phyloP scores from a whole-genome alignment of 2,329 filamentous ascomycete species.

The Mollisiaceae sp. region DNA sequence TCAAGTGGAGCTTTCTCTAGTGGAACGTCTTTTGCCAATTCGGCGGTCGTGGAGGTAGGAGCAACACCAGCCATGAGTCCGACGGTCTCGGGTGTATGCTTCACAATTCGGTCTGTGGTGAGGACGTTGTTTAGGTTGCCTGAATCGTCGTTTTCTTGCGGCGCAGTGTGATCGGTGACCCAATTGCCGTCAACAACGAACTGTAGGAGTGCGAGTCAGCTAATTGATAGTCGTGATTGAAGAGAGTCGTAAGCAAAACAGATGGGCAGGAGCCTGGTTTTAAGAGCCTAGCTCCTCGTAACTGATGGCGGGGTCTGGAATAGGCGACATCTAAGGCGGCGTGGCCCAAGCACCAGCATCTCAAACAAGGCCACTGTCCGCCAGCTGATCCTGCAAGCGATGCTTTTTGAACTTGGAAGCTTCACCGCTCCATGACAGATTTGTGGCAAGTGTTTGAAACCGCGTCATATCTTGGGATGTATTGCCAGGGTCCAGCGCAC shows the following conservation, averaged over 20 bases:
- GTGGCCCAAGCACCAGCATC: constrained; percentile 32
- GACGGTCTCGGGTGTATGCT: constrained; percentile 50
- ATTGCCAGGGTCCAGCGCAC: constrained; percentile 18
- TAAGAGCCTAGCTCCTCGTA: constrained; percentile 21
- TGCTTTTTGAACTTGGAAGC: constrained; percentile 28
- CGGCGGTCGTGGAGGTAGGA: constrained; percentile 73
- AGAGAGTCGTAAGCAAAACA: not conserved
- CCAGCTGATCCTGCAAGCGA: constrained; percentile 27
- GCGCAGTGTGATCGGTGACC: constrained; percentile 80
- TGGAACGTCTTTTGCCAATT: constrained; percentile 69
- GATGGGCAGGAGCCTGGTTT: constrained; percentile 21
- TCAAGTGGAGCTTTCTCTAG: constrained; percentile 53
- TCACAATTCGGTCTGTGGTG: constrained; percentile 70
- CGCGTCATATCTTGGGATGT: constrained; percentile 31
- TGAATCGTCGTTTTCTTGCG: constrained; percentile 80
- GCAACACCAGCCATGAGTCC: constrained; percentile 69
- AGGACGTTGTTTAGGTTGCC: constrained; percentile 96
- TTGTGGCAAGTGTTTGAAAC: constrained; percentile 20
- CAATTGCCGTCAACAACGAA: constrained; percentile 95
- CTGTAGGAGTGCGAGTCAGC: constrained; percentile 51
- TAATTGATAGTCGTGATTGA: constrained; percentile 1
- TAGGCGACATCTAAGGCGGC: constrained; percentile 33
- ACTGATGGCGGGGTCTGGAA: constrained; percentile 38
- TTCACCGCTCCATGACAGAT: constrained; percentile 34
- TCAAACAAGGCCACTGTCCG: constrained; percentile 31